These are phyloP conservation scores for Paramyrothecium roridum DNA, from an alignment of 2,329 filamentous ascomycete species.

Conservation along the genomic window DNA sequence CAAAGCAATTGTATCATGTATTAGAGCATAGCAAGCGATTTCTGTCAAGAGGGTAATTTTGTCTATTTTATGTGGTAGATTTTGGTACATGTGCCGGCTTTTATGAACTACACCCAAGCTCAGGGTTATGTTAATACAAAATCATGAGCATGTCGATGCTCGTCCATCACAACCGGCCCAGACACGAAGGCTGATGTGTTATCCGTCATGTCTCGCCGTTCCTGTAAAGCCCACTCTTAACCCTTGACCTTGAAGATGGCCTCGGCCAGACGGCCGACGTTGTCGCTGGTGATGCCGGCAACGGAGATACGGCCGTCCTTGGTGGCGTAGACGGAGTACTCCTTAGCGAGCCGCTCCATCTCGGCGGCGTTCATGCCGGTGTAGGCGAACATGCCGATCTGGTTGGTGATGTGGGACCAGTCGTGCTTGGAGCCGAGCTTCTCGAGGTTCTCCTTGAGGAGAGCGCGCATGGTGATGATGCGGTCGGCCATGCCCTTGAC, in stretches of 20 bases:
- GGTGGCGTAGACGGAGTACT: conserved; percentile 97
- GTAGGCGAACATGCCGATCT: conserved; percentile 99
- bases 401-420: conserved; percentile 97
- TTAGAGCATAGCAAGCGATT: neutral
- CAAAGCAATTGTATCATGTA: neutral
- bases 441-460: conserved; percentile 93
- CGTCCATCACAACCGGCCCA: neutral
- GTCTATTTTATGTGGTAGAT: neutral
- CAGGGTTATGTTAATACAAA: neutral
- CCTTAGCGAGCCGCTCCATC: conserved; percentile 88
- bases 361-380: conserved; percentile 87
- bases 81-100: neutral
- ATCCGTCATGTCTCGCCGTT: too few relatives aligned
- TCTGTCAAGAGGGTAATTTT: neutral
- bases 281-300: conserved; percentile 76
- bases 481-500: conserved; percentile 99
- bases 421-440: conserved; percentile 93
- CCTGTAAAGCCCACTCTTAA: conserved; percentile 26
- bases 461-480: conserved; percentile 96
- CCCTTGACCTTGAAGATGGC: conserved; percentile 82
- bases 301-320: conserved; percentile 87
- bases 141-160: neutral
- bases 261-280: conserved; percentile 78
- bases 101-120: neutral
- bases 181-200: neutral